Percentiles rank a stretch among this genome's conserved stretches.
phyloP scores from a whole-genome alignment of 148 eudicot species.

The Euryodendron excelsum region DNA sequence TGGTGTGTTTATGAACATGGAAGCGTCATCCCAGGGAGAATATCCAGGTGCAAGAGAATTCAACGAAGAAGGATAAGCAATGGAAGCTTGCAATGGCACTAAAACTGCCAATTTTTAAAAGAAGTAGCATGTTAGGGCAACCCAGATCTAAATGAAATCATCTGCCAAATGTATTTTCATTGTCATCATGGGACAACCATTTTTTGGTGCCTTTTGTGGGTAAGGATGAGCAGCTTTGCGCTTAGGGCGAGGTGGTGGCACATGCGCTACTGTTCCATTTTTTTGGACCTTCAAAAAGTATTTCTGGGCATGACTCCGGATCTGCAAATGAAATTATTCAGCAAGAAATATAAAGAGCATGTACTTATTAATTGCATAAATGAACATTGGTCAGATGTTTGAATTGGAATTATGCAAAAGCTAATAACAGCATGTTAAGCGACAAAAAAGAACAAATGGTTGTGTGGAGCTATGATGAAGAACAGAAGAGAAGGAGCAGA shows the following conservation, averaged over 20 bases:
- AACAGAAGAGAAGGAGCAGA: too few relatives aligned
- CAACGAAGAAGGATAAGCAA: constrained; percentile 58
- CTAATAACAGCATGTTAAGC: not conserved
- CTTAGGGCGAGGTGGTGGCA: constrained; percentile 96
- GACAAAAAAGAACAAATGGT: not conserved
- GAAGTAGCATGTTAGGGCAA: constrained; percentile 21
- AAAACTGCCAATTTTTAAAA: constrained; percentile 35
- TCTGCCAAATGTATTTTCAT: not conserved
- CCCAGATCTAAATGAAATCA: constrained; percentile 3
- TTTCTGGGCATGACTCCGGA: constrained; percentile 95
- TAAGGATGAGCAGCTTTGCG: constrained; percentile 95
- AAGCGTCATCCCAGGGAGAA: constrained; percentile 75
- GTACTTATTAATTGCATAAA: not conserved
- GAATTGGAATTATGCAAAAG: not conserved
- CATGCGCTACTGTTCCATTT: constrained; percentile 84
- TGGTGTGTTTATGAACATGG: constrained; percentile 42
- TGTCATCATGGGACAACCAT: constrained; percentile 41
- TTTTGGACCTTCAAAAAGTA: constrained; percentile 91
- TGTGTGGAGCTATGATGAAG: too few relatives aligned
- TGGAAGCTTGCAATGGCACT: constrained; percentile 51
- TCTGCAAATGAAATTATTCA: constrained; percentile 36
- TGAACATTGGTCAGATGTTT: constrained; percentile 1
- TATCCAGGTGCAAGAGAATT: constrained; percentile 63
- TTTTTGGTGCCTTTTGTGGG: constrained; percentile 86
- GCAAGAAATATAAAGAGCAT: constrained; percentile 8